Evolutionary conservation across 345 rosid genomes (phyloP).

Genomic region (Carallia brachiata): DNA sequence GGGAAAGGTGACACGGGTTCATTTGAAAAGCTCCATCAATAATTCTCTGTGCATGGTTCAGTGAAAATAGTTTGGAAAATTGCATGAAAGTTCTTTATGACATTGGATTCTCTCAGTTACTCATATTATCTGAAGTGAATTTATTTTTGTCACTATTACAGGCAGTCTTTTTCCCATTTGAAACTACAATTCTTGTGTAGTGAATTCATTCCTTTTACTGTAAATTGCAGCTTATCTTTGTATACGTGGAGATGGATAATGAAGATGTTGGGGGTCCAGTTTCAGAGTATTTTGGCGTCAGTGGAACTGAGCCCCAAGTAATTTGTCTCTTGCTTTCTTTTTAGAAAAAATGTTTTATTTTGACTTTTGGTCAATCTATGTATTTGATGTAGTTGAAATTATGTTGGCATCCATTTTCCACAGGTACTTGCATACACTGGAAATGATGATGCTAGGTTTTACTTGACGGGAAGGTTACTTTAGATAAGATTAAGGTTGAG

Average conservation of each 20-base stretch:
- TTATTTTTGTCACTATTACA: too few relatives aligned
- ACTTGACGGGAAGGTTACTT: constrained; percentile 60
- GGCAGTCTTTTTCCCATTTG: too few relatives aligned
- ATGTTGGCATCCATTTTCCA: constrained; percentile 7
- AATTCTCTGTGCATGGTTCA: too few relatives aligned
- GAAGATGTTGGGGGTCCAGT: constrained; percentile 92
- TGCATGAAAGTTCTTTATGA: too few relatives aligned
- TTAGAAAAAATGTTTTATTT: background rate
- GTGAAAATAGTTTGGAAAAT: too few relatives aligned
- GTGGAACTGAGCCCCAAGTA: constrained; percentile 65
- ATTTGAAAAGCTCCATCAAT: constrained; percentile 1
- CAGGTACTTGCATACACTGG: constrained; percentile 89
- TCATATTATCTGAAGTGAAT: background rate
- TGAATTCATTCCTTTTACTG: background rate
- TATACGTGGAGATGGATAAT: constrained; percentile 77
- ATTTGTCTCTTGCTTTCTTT: background rate
- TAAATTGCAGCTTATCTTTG: constrained; percentile 73
- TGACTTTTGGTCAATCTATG: background rate
- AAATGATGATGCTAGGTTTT: constrained; percentile 66
- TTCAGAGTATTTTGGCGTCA: constrained; percentile 83
- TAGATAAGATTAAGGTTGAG: constrained; percentile 70
- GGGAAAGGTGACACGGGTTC: constrained; percentile 65
- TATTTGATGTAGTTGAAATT: background rate
- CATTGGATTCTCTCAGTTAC: background rate
- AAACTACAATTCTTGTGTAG: background rate